These are phyloP conservation scores for Tillandsia leiboldiana DNA, from an alignment of 176 grass and related monocot genomes.

Conservation along the genomic window DNA sequence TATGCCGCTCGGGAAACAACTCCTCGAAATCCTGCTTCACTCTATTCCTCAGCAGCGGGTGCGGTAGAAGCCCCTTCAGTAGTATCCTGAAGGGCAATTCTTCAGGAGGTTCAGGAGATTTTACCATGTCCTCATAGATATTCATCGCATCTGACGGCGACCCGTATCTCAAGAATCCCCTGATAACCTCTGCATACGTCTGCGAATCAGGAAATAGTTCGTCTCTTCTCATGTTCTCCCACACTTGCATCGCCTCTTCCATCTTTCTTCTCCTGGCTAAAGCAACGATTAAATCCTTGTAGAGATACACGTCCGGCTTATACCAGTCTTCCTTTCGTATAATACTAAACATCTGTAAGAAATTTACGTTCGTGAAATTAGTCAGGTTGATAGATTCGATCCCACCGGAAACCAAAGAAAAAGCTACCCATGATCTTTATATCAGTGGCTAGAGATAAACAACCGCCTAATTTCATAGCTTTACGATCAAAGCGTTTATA, in stretches of 20 bases:
- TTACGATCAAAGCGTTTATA: too few species aligned
- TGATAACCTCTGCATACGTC: constrained; percentile 86
- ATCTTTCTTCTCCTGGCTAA: constrained; percentile 88
- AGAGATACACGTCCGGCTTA: constrained; percentile 89
- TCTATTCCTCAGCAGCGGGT: constrained; percentile 72
- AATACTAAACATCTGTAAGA: constrained; percentile 64
- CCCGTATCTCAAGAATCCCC: constrained; percentile 80
- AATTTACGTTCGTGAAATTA: constrained; percentile 13
- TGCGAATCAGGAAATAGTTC: constrained; percentile 75
- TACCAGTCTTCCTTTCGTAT: constrained; percentile 93
- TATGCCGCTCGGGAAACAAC: constrained; percentile 79
- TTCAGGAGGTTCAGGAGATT: constrained; percentile 70
- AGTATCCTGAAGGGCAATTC: constrained; percentile 87
- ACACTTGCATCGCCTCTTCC: constrained; percentile 73
- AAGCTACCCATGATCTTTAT: background rate
- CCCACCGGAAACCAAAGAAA: background rate
- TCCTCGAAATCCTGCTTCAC: constrained; percentile 99
- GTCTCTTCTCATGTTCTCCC: constrained; percentile 73
- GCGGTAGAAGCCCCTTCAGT: constrained; percentile 81
- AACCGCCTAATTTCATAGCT: background rate
- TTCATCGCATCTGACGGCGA: constrained; percentile 96
- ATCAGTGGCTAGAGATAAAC: background rate
- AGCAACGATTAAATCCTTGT: constrained; percentile 87
- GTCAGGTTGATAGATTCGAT: background rate
- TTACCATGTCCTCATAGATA: constrained; percentile 89